Conservation (phyloP, 768 basidiomycete species). For the Boletus subparvulus region DNA sequence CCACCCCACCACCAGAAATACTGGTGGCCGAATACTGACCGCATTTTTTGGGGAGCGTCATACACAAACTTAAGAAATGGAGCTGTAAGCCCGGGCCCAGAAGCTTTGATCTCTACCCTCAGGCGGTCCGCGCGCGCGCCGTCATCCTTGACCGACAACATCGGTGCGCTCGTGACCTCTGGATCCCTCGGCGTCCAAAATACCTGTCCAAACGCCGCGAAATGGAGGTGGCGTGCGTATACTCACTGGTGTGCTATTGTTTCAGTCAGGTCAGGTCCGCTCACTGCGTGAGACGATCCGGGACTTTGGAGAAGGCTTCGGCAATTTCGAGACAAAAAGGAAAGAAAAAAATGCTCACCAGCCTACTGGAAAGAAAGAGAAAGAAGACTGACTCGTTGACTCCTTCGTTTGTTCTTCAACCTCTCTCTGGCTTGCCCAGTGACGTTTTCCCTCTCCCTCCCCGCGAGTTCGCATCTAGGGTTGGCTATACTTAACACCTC, state of each 20-base stretch:
- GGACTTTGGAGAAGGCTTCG: background rate
- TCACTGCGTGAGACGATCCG: background rate
- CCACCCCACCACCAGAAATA: background rate
- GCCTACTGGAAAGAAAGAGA: background rate
- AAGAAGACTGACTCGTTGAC: background rate
- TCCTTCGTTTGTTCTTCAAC: background rate
- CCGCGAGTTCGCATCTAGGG: background rate
- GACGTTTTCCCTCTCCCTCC: background rate
- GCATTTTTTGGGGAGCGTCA: background rate
- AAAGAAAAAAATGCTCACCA: background rate
- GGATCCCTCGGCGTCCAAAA: background rate
- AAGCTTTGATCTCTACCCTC: background rate
- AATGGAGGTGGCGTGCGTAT: background rate
- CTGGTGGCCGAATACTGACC: too few relatives aligned
- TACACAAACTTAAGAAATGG: background rate
- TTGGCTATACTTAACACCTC: background rate
- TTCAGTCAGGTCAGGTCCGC: background rate
- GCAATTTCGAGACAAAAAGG: background rate
- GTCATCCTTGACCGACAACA: background rate
- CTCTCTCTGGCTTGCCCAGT: background rate
- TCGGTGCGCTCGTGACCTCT: background rate
- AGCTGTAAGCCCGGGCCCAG: background rate
- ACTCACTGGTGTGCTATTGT: background rate
- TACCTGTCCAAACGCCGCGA: background rate
- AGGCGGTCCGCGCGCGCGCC: background rate